Conservation (phyloP, 2,329 filamentous ascomycete genomes). For the Pseudodiploospora longispora region DNA sequence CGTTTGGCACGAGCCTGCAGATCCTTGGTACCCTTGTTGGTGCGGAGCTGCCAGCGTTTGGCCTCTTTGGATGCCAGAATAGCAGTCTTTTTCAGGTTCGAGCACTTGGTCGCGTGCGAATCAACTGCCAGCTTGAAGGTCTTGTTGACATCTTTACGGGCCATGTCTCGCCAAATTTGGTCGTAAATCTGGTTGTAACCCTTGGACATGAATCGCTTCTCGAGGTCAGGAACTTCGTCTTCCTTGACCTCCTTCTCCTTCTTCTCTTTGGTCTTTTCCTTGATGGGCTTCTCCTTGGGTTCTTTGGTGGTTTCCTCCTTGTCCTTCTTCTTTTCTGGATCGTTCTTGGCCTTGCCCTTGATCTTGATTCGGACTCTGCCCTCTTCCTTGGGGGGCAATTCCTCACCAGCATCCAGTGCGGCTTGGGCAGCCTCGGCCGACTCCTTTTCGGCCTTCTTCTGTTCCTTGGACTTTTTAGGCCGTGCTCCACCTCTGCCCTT, state of each 20-base stretch:
- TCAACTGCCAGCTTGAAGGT: slow-evolving; percentile 81
- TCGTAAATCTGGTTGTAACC: slow-evolving; percentile 96
- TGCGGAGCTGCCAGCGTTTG: slow-evolving; percentile 91
- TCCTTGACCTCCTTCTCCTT: slow-evolving; percentile 45
- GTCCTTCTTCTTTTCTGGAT: slow-evolving; percentile 34
- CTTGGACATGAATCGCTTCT: slow-evolving; percentile 72
- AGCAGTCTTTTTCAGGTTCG: slow-evolving; percentile 96
- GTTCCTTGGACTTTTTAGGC: slow-evolving; percentile 84
- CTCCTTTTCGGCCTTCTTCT: slow-evolving; percentile 73
- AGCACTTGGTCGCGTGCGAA: slow-evolving; percentile 77
- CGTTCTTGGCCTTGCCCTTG: slow-evolving; percentile 40
- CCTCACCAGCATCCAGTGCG: slow-evolving; percentile 70
- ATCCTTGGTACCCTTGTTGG: slow-evolving; percentile 98
- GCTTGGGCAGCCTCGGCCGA: slow-evolving; percentile 83
- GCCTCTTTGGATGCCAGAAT: slow-evolving; percentile 96
- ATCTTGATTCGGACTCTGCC: slow-evolving; percentile 57
- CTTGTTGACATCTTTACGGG: slow-evolving; percentile 88
- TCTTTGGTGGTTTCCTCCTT: slow-evolving; percentile 22
- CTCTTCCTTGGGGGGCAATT: slow-evolving; percentile 52
- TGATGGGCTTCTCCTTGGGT: slow-evolving; percentile 28
- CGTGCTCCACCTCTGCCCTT: slow-evolving; percentile 55
- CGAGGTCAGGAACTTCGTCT: slow-evolving; percentile 44
- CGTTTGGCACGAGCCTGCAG: slow-evolving; percentile 94
- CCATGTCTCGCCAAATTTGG: slow-evolving; percentile 92
- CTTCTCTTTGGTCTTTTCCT: slow-evolving; percentile 43